Percentiles rank a stretch among this genome's conserved stretches.
These are phyloP conservation scores for Colletotrichum kahawae DNA, from an alignment of 2,329 filamentous ascomycete species.

Conservation along the genomic window DNA sequence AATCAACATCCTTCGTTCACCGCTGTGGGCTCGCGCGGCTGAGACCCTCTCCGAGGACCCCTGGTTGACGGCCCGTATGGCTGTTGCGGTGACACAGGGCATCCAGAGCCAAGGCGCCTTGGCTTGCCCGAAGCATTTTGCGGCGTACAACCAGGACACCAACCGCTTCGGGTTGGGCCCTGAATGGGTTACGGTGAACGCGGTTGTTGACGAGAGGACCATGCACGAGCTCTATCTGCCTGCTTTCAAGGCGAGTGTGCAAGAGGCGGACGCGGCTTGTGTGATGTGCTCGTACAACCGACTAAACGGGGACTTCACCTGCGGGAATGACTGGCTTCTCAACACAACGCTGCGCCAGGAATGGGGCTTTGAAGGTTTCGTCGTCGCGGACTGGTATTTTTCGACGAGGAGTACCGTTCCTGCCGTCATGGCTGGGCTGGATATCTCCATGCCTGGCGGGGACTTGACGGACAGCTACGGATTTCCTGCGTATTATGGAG, in stretches of 20 bases:
- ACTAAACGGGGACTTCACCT: slow-evolving; percentile 42
- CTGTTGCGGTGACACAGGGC: slow-evolving; percentile 33
- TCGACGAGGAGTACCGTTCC: slow-evolving; percentile 28
- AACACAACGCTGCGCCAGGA: slow-evolving; percentile 1
- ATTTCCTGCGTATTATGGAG: background rate
- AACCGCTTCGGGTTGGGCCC: slow-evolving; percentile 20
- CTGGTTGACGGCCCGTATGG: slow-evolving; percentile 28
- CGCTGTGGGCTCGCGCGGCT: slow-evolving; percentile 67
- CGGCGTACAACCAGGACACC: slow-evolving; percentile 53
- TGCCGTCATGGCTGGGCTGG: slow-evolving; percentile 27
- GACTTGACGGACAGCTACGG: background rate
- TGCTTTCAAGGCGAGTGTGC: slow-evolving; percentile 66
- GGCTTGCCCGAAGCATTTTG: slow-evolving; percentile 39
- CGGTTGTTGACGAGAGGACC: slow-evolving; percentile 55
- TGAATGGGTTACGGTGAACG: slow-evolving; percentile 51
- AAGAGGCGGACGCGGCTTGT: slow-evolving; percentile 58
- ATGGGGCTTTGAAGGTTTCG: slow-evolving; percentile 18
- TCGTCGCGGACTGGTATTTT: slow-evolving; percentile 22
- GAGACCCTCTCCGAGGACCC: slow-evolving; percentile 66
- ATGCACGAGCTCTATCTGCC: slow-evolving; percentile 67
- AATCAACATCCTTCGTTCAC: slow-evolving; percentile 66
- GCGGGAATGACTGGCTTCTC: slow-evolving; percentile 10
- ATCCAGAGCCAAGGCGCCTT: slow-evolving; percentile 35
- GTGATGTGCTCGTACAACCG: slow-evolving; percentile 66
- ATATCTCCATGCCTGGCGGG: slow-evolving; percentile 30